Base-by-base conservation (phyloP, 192 early-diverging fungal species). In the Glomus cerebriforme region DNA sequence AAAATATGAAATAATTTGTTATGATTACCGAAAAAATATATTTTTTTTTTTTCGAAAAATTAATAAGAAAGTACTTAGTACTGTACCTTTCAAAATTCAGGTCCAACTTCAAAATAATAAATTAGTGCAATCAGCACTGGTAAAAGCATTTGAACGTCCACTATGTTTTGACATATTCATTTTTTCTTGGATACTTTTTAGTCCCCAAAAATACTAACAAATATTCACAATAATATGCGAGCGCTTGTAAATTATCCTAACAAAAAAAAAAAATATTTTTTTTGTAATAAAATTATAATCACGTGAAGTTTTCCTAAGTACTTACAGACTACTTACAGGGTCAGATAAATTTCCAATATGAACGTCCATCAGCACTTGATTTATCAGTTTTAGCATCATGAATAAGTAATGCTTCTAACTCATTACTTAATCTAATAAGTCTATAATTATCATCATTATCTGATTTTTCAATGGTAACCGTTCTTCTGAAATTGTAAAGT, bases 181-280 rank as follows among this genome's bases (percentile, higher is more conserved):
- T 88, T 49, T 91, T 91, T 17, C 86, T 77, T 2, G 93, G 92
- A 78, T 95, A 93, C 79, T 95, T 90, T 37, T 80, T 58, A 0
- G 91, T 90, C 4, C 91, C 92, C 85, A 90, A 84, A 75, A 90
- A 92, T 19, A n/a, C n/a, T n/a, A 93, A 78, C 63, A 93, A 72
- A 77, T 94, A 92, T 79, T 93, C 91, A 74, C 89, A 86, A 66
- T 90, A 93, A 70, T 94, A 91, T 0, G 92, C 92, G 10, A 94
- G 82, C 0, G 91, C 92, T 65, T 79, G 86, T 22, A 92, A 71
- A 60, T 87, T 78, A 29, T 87, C 86, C 85, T 90, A 78, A 0
- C 43, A 12, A 13, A 49, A 49, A 49, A 49, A n/a, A n/a, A n/a
- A n/a, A n/a, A n/a, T n/a, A n/a, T n/a, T 15, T 15, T 2, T 15